Conservation (phyloP, 352 stramenopile genomes). For the Phytophthora europaea region DNA sequence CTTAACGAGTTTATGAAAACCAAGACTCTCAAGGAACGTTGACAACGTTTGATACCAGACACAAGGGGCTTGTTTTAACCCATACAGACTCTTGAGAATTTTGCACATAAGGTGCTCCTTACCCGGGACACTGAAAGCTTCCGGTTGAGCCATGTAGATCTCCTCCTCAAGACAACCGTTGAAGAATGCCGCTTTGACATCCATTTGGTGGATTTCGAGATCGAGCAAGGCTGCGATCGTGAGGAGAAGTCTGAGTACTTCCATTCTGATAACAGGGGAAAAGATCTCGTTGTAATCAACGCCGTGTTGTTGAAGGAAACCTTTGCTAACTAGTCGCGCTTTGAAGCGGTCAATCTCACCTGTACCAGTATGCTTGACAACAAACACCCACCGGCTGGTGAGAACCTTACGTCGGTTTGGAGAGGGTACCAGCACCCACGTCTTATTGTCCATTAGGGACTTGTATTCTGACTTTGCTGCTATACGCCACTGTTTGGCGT, state of each 20-base stretch:
- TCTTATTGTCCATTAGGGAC: too few species aligned
- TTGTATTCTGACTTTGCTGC: too few species aligned
- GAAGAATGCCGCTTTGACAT: conserved; percentile 35
- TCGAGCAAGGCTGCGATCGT: conserved; percentile 12
- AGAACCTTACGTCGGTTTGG: too few species aligned
- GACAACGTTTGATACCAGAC: conserved; percentile 21
- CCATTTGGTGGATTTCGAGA: conserved; percentile 33
- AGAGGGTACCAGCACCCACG: too few species aligned
- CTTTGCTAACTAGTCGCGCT: too few species aligned
- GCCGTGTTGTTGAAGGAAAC: background rate
- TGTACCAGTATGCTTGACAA: too few species aligned
- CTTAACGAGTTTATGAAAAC: conserved; percentile 19
- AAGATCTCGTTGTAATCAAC: conserved; percentile 14
- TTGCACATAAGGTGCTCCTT: conserved; percentile 23
- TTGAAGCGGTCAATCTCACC: too few species aligned
- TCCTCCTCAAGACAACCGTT: conserved; percentile 28
- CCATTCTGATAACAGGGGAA: conserved; percentile 4
- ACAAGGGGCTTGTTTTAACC: conserved; percentile 25
- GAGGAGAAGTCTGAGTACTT: conserved; percentile 3
- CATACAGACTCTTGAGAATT: conserved; percentile 22
- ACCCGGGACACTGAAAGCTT: conserved; percentile 16
- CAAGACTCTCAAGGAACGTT: conserved; percentile 12
- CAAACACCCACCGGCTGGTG: too few species aligned
- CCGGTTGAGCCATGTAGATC: conserved; percentile 32
- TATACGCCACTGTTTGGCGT: too few species aligned